Conservation (phyloP, 495 filamentous ascomycete genomes). For the Acidiella bohemica region DNA sequence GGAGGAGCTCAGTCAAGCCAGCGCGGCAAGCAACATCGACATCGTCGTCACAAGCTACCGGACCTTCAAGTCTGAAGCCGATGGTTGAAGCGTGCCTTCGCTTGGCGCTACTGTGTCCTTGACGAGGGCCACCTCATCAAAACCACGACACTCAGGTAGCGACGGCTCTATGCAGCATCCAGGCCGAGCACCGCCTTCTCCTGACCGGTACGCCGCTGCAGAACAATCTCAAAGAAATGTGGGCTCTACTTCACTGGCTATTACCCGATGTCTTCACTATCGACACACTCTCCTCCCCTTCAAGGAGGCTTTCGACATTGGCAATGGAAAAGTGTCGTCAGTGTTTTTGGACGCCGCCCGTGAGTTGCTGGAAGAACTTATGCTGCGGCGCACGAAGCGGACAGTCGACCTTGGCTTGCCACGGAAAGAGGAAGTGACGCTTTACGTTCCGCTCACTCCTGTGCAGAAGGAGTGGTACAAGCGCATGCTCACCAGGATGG, state of each 20-base stretch:
- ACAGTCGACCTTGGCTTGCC: conserved; percentile 47
- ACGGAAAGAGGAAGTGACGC: conserved; percentile 43
- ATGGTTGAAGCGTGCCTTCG: conserved; percentile 44
- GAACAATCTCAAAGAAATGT: conserved; percentile 49
- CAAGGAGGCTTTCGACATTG: conserved; percentile 45
- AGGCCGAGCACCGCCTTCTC: conserved; percentile 45
- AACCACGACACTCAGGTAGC: conserved; percentile 39
- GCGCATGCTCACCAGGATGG: conserved; percentile 43
- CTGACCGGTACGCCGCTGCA: conserved; percentile 53
- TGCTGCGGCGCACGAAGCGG: conserved; percentile 53
- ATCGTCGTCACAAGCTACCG: conserved; percentile 53
- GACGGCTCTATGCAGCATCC: conserved; percentile 36
- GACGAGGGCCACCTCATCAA: conserved; percentile 53
- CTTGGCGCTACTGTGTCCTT: conserved; percentile 45
- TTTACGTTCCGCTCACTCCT: conserved; percentile 48
- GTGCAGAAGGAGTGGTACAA: conserved; percentile 52
- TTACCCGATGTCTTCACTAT: conserved; percentile 48
- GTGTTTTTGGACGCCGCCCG: conserved; percentile 41
- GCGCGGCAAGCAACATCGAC: conserved; percentile 26
- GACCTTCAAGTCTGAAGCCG: conserved; percentile 40
- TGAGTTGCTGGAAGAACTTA: conserved; percentile 43
- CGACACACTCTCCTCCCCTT: conserved; percentile 40
- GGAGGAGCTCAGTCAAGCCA: conserved; percentile 26
- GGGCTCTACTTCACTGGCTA: conserved; percentile 50
- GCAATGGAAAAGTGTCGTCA: conserved; percentile 40